phyloP scores from a whole-genome alignment of 176 grass and related monocot genomes.

The Oryza rufipogon region DNA sequence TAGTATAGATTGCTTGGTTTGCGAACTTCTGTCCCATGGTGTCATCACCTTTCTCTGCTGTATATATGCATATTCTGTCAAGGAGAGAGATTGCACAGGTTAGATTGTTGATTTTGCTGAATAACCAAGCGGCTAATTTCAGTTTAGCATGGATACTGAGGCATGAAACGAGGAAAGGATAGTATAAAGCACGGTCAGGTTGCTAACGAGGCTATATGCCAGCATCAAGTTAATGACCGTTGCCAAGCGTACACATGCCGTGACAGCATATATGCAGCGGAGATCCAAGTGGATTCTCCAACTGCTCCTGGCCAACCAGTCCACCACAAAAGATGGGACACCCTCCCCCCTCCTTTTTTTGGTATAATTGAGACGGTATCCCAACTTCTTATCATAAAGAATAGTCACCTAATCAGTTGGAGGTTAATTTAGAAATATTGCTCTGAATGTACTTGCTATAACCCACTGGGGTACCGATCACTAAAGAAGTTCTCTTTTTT shows the following conservation, averaged over 20 bases:
- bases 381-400: background rate
- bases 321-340: background rate
- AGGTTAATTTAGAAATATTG: background rate
- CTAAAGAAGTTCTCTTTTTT: background rate
- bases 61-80: constrained; percentile 26
- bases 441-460: background rate
- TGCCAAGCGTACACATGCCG: background rate
- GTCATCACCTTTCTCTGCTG: constrained; percentile 26
- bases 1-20: constrained; percentile 27
- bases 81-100: constrained; percentile 6
- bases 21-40: constrained; percentile 21
- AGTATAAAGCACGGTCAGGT: background rate
- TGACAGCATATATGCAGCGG: background rate
- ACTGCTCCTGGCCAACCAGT: background rate
- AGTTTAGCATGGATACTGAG: background rate
- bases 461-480: background rate
- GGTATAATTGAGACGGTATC: background rate
- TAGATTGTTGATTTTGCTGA: background rate
- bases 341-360: no score
- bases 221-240: background rate
- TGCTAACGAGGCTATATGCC: background rate
- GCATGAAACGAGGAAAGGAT: constrained; percentile 7
- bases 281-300: background rate
- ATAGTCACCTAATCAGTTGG: background rate
- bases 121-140: constrained; percentile 15